Percentiles rank a stretch among this genome's conserved stretches.
These are phyloP conservation scores for Inonotus hispidus DNA, from an alignment of 1,284 basidiomycete species.

Conservation along the genomic window DNA sequence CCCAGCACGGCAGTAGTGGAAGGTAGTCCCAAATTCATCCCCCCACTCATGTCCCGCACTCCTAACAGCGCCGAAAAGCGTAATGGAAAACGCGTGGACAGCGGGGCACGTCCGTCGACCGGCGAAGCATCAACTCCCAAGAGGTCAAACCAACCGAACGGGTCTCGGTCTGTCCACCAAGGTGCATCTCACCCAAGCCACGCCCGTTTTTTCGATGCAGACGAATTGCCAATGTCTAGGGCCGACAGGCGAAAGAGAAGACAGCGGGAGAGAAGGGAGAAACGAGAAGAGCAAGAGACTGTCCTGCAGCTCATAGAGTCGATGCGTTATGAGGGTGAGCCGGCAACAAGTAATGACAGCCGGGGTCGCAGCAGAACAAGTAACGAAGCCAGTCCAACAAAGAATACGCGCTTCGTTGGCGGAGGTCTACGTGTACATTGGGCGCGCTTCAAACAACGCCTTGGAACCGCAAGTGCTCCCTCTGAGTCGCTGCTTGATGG, in stretches of 20 bases:
- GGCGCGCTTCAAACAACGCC: conserved; percentile 38
- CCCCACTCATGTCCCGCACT: background rate
- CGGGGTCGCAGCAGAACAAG: background rate
- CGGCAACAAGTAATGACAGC: background rate
- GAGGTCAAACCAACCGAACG: background rate
- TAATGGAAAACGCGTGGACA: background rate
- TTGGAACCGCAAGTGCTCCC: conserved; percentile 37
- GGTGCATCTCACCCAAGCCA: background rate
- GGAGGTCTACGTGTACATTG: conserved; percentile 35
- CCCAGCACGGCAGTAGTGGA: no score
- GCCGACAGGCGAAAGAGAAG: background rate
- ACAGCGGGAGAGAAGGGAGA: background rate
- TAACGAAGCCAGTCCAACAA: conserved; percentile 14
- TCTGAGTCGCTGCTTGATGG: conserved; percentile 40
- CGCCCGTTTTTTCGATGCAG: background rate
- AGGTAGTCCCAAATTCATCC: no score
- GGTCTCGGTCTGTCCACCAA: background rate
- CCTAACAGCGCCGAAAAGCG: background rate
- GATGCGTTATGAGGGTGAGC: conserved; percentile 11
- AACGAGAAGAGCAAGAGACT: conserved; percentile 4
- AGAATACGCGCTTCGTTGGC: conserved; percentile 32
- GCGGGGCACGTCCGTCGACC: background rate
- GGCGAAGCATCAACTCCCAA: background rate
- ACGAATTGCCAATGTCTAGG: background rate
- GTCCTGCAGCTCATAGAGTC: conserved; percentile 9